phyloP scores from a whole-genome alignment of 176 grass and related monocot species.

The Bolboschoenus planiculmis region DNA sequence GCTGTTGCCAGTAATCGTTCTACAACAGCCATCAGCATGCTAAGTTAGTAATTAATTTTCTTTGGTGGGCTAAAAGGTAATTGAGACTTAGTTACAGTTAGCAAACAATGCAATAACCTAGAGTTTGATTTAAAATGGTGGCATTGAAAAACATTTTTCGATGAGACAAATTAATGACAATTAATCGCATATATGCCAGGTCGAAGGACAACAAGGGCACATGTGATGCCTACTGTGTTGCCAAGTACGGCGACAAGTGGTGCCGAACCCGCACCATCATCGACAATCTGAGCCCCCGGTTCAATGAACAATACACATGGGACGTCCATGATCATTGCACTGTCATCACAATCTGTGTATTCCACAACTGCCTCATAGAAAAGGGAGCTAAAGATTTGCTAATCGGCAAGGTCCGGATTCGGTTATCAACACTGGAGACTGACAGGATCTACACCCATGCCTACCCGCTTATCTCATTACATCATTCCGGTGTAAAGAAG shows the following conservation, averaged over 20 bases:
- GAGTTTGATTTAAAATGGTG: neutral
- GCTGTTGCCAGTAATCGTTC: neutral
- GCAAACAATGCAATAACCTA: too few species aligned
- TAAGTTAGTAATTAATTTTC: neutral
- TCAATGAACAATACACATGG: slow-evolving; percentile 77
- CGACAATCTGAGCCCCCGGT: slow-evolving; percentile 56
- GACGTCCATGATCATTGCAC: slow-evolving; percentile 72
- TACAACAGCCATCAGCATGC: neutral
- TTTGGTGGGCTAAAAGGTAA: neutral
- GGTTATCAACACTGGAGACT: slow-evolving; percentile 70
- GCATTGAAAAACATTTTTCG: neutral
- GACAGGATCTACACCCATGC: slow-evolving; percentile 67
- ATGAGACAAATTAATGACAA: neutral
- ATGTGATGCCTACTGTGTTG: slow-evolving; percentile 72
- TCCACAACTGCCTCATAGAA: slow-evolving; percentile 70
- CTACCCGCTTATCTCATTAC: slow-evolving; percentile 59
- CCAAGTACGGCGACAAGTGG: slow-evolving; percentile 84
- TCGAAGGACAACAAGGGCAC: slow-evolving; percentile 50
- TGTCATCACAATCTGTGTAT: slow-evolving; percentile 73
- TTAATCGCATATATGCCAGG: neutral
- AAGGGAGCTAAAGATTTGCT: slow-evolving; percentile 64
- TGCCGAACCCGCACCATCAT: slow-evolving; percentile 62
- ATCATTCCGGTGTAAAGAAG: slow-evolving; percentile 53
- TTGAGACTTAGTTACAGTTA: neutral
- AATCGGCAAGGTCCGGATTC: slow-evolving; percentile 71